Percentiles rank a stretch among this genome's conserved stretches.
These are phyloP conservation scores for Hagleromyces aurorensis DNA, from an alignment of 805 yeast species.

Conservation along the genomic window DNA sequence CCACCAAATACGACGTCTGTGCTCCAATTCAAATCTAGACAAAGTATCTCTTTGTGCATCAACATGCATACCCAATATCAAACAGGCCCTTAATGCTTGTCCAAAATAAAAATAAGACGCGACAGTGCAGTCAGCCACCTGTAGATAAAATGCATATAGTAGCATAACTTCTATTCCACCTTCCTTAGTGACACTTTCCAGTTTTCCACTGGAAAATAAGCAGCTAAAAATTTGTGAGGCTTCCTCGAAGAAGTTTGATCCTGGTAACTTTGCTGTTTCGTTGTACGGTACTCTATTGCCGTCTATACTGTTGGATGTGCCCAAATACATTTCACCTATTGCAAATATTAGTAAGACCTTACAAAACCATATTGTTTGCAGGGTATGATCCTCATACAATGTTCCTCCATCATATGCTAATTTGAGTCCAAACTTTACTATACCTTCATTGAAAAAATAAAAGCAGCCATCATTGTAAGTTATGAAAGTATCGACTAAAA, in stretches of 20 bases:
- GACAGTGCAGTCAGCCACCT: slow-evolving; percentile 78
- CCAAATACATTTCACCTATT: slow-evolving; percentile 75
- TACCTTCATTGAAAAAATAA: slow-evolving; percentile 76
- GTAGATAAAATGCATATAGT: slow-evolving; percentile 69
- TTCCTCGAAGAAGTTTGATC: slow-evolving; percentile 69
- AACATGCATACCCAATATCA: slow-evolving; percentile 73
- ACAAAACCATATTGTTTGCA: slow-evolving; percentile 77
- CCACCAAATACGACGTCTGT: slow-evolving; percentile 82
- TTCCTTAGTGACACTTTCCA: slow-evolving; percentile 67
- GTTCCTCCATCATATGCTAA: slow-evolving; percentile 46
- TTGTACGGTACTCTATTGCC: slow-evolving; percentile 31
- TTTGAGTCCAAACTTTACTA: slow-evolving; percentile 59
- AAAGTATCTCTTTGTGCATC: slow-evolving; percentile 68
- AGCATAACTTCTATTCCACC: slow-evolving; percentile 74
- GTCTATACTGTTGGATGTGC: slow-evolving; percentile 55
- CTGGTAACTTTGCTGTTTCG: slow-evolving; percentile 50
- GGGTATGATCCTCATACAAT: slow-evolving; percentile 41
- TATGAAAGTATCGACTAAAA: slow-evolving; percentile 66
- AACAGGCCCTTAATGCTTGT: slow-evolving; percentile 61
- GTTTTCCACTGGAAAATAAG: slow-evolving; percentile 68
- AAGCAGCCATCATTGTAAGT: slow-evolving; percentile 80
- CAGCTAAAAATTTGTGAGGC: slow-evolving; percentile 77
- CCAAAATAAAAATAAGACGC: slow-evolving; percentile 79
- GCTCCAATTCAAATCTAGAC: slow-evolving; percentile 66
- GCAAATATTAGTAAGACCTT: slow-evolving; percentile 67